Evolutionary conservation across 2,329 filamentous ascomycete species (phyloP).

Genomic region (Didymella arachidicola): DNA sequence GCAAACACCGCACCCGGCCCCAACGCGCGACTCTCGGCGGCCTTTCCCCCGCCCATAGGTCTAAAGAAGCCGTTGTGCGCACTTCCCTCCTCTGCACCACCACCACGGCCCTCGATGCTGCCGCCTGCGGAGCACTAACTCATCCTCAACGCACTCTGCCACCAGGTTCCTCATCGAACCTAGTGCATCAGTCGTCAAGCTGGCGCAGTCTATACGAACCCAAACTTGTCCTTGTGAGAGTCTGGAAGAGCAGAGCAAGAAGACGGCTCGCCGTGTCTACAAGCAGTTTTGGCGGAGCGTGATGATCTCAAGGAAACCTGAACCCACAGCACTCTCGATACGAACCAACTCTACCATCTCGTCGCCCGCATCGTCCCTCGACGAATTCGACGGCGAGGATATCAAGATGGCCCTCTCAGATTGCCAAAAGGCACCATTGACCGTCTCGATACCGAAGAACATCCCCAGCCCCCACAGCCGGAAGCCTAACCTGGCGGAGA

Average conservation of each 20-base stretch:
- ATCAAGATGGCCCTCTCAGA: constrained; percentile 60
- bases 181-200: constrained; percentile 47
- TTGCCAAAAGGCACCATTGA: constrained; percentile 55
- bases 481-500: constrained; percentile 81
- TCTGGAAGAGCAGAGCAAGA: constrained; percentile 44
- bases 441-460: constrained; percentile 58
- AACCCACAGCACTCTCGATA: constrained; percentile 40
- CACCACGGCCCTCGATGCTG: constrained; percentile 41
- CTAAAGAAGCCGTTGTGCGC: constrained; percentile 12
- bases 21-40: constrained; percentile 20
- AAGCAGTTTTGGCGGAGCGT: constrained; percentile 50
- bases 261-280: constrained; percentile 46
- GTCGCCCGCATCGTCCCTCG: constrained; percentile 44
- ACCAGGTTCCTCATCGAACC: constrained; percentile 46
- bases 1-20: constrained; percentile 26
- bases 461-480: constrained; percentile 60
- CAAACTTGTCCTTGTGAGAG: constrained; percentile 47
- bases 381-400: constrained; percentile 55
- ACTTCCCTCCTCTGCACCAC: constrained; percentile 18
- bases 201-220: constrained; percentile 48
- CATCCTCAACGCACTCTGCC: constrained; percentile 29
- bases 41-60: constrained; percentile 18
- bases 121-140: constrained; percentile 32
- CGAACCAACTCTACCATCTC: constrained; percentile 46
- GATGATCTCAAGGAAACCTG: constrained; percentile 47